phyloP scores from a whole-genome alignment of 495 filamentous ascomycete genomes.

The Wilcoxina mikolae region DNA sequence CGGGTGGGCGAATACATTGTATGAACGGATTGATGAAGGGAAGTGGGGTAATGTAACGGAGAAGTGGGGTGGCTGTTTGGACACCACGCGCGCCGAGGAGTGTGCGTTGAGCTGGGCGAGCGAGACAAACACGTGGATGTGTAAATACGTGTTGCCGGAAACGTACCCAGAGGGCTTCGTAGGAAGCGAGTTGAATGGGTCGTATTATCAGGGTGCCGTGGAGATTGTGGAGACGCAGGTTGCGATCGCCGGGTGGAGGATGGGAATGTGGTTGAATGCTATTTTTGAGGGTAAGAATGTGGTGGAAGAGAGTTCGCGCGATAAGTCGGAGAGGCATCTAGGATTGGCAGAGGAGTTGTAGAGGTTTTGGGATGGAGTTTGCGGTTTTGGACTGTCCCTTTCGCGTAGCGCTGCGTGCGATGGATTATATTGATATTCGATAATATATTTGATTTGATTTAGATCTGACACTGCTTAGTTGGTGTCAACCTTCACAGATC shows the following conservation, averaged over 20 bases:
- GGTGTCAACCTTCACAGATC: no score
- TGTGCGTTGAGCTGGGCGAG: constrained; percentile 46
- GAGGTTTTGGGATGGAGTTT: constrained; percentile 50
- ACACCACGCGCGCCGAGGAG: constrained; percentile 35
- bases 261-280: constrained; percentile 47
- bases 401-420: no score
- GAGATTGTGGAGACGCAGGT: constrained; percentile 57
- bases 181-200: constrained; percentile 43
- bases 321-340: constrained; percentile 9
- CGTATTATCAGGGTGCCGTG: constrained; percentile 48
- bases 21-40: constrained; percentile 38
- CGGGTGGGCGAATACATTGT: constrained; percentile 40
- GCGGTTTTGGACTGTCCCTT: no score
- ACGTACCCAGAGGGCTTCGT: constrained; percentile 37
- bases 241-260: constrained; percentile 57
- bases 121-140: constrained; percentile 48
- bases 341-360: constrained; percentile 60
- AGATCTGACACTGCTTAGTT: no score
- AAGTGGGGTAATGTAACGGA: constrained; percentile 30
- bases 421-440: no score
- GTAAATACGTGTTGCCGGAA: constrained; percentile 43
- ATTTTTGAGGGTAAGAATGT: constrained; percentile 26
- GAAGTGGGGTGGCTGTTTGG: constrained; percentile 39
- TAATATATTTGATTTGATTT: no score
- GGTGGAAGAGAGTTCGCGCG: neutral